phyloP scores from a whole-genome alignment of 371 early-diverging fungal genomes.

The Choanephora cucurbitarum region DNA sequence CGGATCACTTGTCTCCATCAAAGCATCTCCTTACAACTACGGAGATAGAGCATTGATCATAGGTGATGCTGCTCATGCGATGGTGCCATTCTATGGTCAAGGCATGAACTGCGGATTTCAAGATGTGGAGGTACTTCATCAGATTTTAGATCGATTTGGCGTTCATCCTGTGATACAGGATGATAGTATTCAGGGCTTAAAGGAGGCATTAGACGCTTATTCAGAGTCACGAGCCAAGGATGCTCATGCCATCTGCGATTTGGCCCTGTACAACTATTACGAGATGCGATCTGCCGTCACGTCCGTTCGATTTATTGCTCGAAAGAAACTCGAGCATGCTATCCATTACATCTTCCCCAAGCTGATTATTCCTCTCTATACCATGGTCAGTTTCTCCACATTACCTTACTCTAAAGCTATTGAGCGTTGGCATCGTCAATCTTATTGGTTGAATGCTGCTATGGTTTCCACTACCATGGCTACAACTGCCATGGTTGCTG shows the following conservation, averaged over 20 bases:
- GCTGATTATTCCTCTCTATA: conserved; percentile 86
- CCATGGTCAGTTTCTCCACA: conserved; percentile 94
- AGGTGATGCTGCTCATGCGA: conserved; percentile 97
- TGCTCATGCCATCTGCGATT: conserved; percentile 90
- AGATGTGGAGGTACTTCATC: conserved; percentile 81
- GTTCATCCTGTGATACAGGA: conserved; percentile 32
- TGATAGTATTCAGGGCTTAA: conserved; percentile 33
- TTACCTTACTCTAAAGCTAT: conserved; percentile 84
- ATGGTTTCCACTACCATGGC: conserved; percentile 13
- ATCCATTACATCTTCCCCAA: conserved; percentile 76
- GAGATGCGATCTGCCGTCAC: conserved; percentile 94
- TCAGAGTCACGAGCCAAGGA: conserved; percentile 74
- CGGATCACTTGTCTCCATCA: conserved; percentile 83
- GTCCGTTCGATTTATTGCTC: conserved; percentile 65
- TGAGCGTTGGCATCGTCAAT: conserved; percentile 59
- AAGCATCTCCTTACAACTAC: conserved; percentile 88
- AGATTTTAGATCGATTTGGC: conserved; percentile 60
- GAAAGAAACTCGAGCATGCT: conserved; percentile 78
- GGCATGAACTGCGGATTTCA: conserved; percentile 99
- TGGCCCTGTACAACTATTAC: conserved; percentile 92
- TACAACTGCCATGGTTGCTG: conserved; percentile 7
- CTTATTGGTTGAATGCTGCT: conserved; percentile 49
- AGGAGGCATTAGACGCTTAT: conserved; percentile 73
- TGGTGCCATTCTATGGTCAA: conserved; percentile 97
- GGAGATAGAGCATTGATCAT: conserved; percentile 76